Base-by-base conservation (phyloP, 495 filamentous ascomycete genomes). In the Tirmania nivea region DNA sequence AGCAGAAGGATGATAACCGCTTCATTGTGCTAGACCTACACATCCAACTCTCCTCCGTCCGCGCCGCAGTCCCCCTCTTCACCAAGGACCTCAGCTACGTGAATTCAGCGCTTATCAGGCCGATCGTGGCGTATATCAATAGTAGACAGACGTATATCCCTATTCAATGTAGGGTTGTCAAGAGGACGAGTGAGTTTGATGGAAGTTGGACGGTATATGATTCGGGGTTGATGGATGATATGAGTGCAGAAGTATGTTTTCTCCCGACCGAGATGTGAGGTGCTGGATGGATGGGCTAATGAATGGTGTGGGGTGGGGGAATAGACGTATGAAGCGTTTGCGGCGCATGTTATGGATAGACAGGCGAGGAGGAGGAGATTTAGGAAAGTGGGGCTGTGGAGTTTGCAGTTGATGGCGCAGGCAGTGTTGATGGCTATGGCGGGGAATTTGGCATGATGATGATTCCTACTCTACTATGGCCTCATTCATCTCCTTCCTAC, bases 81-180 rank as follows among this genome's bases (percentile, higher is more conserved):
- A 90, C 82, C 21, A 70, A 65, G 2, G 82, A 94, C 65, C 73
- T 96, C 12, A 90, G 85, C 35, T 96, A 96, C 67, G 83, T 94
- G 56, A 96, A 95, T 66, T 88, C 88, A 62, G 90, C 90, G 3
- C 77, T 97, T 8, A 81, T 96, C 42, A 78, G 90, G 25, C 90
- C 90, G 14, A 97, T 97, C 53, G 90, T 97, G n/a, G 92, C 90
- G 1, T 97, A 95, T 63, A 95, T 97, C 68, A 97, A 97, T 66
- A 84, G 84, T 34, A 78, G 82, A 63, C 80, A 78, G 60, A 88
- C 86, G 0, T 95, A 93, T 63, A 96, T 97, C 49, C 92, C 90
- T 10, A 80, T 97, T 62, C 83, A 81, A 55, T 96, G 90, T 69
- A 83, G 89, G 52, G 83, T 97, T 52, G 83, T 94, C 56, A 97